Evolutionary conservation across 768 basidiomycete species (phyloP), one percentile per base, ranked within the genome.

Genomic region (Gautieria morchelliformis): DNA sequence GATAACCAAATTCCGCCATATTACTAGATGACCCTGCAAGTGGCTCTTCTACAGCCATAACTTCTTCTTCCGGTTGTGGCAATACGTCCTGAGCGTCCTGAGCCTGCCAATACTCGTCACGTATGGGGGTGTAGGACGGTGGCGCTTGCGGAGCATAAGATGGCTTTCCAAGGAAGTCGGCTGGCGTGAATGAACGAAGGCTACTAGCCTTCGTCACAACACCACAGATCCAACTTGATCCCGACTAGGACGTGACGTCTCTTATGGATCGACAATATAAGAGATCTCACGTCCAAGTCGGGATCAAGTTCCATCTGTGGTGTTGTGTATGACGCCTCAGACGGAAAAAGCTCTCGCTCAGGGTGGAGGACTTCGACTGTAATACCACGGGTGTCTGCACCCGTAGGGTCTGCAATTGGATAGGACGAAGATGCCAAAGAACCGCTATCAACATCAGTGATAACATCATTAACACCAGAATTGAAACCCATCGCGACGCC

Each of bases 221-320:
- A n/a, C n/a, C n/a, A n/a, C n/a, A n/a, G n/a, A n/a, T n/a, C n/a
- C n/a, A n/a, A n/a, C n/a, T n/a, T n/a, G n/a, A n/a, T n/a, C n/a
- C n/a, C n/a, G n/a, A n/a, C n/a, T n/a, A n/a, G n/a, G n/a, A n/a
- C n/a, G n/a, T n/a, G n/a, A n/a, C n/a, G n/a, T n/a, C n/a, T n/a
- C n/a, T n/a, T n/a, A n/a, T n/a, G n/a, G 19, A 39, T 44, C 27
- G 53, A 19, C 27, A 41, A 14, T 55, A 39, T 7, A 35, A 55
- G 44, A 20, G 53, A 45, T 30, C 19, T 41, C 17, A 39, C 37
- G 27, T 55, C 53, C 19, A 55, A 15, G 22, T 55, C 53, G 17
- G 53, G 53, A 33, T 55, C 53, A 9, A 55, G 32, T 19, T 41
- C 33, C 5, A 55, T 30, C 24, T 55, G 53, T 12, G 53, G n/a